Conservation (phyloP, 2,329 filamentous ascomycete species). For the Colletotrichum trifolii region DNA sequence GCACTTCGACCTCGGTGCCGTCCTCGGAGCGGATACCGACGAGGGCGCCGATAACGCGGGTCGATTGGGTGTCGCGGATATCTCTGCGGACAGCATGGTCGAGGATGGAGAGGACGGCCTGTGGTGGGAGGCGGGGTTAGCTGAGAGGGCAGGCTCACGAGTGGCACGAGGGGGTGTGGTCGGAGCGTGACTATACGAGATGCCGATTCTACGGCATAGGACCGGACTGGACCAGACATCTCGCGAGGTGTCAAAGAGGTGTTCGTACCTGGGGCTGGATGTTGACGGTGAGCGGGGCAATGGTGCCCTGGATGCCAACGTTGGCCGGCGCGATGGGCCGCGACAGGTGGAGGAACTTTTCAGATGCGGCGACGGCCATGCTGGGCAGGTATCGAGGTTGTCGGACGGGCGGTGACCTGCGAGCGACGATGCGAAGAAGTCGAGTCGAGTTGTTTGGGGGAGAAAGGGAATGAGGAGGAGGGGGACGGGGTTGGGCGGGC, state of each 20-base stretch:
- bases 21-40: conserved; percentile 95
- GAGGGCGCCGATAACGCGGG: conserved; percentile 95
- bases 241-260: conserved; percentile 24
- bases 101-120: conserved; percentile 81
- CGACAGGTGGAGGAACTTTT: conserved; percentile 94
- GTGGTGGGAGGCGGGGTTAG: conserved; percentile 18
- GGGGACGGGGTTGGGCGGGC: conserved; percentile 25
- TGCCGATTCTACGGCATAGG: conserved; percentile 15
- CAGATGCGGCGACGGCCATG: conserved; percentile 79
- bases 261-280: conserved; percentile 90
- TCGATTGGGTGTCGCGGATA: conserved; percentile 79
- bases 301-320: conserved; percentile 83
- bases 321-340: conserved; percentile 87
- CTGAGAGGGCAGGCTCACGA: not conserved
- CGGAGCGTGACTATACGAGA: conserved; percentile 8
- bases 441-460: conserved; percentile 30
- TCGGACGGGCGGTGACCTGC: conserved; percentile 17
- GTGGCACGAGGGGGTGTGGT: conserved; percentile 1
- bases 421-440: conserved; percentile 28
- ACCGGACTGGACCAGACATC: not conserved
- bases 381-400: conserved; percentile 56
- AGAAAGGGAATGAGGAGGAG: conserved; percentile 32
- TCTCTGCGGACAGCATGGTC: conserved; percentile 96
- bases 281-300: conserved; percentile 91
- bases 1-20: conserved; percentile 95